Evolutionary conservation across 2,329 filamentous ascomycete genomes (phyloP).

Genomic region (Orbilia javanica): DNA sequence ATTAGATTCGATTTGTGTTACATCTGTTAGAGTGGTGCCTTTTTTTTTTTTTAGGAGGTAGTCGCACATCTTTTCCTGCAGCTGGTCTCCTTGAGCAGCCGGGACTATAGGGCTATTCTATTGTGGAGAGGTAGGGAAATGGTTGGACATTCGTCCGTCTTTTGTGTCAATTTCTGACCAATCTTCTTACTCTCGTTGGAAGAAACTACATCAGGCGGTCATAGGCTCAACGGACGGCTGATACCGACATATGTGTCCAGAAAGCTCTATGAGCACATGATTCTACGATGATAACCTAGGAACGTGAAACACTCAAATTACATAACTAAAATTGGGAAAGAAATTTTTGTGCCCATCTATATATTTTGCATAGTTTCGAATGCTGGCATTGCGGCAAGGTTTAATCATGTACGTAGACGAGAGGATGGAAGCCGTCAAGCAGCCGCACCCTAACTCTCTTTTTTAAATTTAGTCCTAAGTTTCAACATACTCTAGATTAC

Average conservation of each 20-base stretch:
- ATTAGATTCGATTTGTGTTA: too few relatives aligned
- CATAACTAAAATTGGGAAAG: not conserved
- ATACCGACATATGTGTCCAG: not conserved
- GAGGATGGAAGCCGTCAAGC: not conserved
- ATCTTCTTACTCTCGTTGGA: not conserved
- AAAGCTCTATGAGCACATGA: not conserved
- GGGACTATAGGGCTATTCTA: not conserved
- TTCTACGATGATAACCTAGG: not conserved
- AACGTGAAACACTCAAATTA: not conserved
- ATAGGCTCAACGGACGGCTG: not conserved
- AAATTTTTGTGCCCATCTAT: constrained; percentile 14
- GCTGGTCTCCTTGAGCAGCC: not conserved
- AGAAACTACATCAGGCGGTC: not conserved
- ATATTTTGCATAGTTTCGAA: constrained; percentile 3
- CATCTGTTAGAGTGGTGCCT: not conserved
- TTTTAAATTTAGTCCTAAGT: constrained; percentile 4
- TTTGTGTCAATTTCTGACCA: not conserved
- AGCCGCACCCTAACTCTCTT: not conserved
- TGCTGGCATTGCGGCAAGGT: constrained; percentile 6
- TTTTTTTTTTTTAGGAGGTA: not conserved
- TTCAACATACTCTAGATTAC: constrained; percentile 5
- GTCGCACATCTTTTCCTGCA: not conserved
- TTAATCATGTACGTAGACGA: constrained; percentile 20
- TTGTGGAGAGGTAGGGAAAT: not conserved
- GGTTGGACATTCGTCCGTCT: not conserved